Evolutionary conservation across 257 asterid genomes (phyloP), one percentile per base, ranked within the genome.

Genomic region (Nicotiana tabacum): DNA sequence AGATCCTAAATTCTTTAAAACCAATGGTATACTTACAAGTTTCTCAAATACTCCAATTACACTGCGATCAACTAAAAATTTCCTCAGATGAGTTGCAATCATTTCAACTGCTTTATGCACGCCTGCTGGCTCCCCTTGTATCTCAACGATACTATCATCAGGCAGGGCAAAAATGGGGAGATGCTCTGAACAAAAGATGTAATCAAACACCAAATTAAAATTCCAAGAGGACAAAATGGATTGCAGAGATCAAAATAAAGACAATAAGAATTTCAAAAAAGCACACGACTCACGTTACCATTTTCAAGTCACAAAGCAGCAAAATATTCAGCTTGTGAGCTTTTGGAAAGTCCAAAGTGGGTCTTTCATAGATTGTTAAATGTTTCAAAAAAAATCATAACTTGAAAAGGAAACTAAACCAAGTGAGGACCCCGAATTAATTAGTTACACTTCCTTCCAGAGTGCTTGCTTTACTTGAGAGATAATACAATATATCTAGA

Each of bases 81-180:
- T 95, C 90, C 98, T 91, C 43, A 93, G 95, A 78, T 95, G 97
- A 58, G 90, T 68, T 61, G 93, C 98, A 84, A 95, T 89, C 84
- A 92, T 81, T 86, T 93, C 99, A 81, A 93, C 91, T 37, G 97
- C 99, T 90, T 90, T 93, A 39, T 90, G 93, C 87, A 89, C 83
- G 17, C 92, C 92, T 35, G 90, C 88, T 64, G 98, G 91, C 77
- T 92, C 97, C 87, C 99, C 99, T 85, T 91, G 97, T 88, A 95
- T 90, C 93, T 93, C 99, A 85, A 95, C 97, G 85, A 95, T 89
- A 83, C 95, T 93, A 84, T 95, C 98, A 77, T 95, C 98, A 13
- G 92, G 90, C 79, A 95, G 86, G 80, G 98, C 99, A 88, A 90
- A 90, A 29, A 89, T 82, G 2, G 99, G 99, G 81, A 95, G 88